Conservation (phyloP, 2,329 filamentous ascomycete species). For the Cercospora citrullina region DNA sequence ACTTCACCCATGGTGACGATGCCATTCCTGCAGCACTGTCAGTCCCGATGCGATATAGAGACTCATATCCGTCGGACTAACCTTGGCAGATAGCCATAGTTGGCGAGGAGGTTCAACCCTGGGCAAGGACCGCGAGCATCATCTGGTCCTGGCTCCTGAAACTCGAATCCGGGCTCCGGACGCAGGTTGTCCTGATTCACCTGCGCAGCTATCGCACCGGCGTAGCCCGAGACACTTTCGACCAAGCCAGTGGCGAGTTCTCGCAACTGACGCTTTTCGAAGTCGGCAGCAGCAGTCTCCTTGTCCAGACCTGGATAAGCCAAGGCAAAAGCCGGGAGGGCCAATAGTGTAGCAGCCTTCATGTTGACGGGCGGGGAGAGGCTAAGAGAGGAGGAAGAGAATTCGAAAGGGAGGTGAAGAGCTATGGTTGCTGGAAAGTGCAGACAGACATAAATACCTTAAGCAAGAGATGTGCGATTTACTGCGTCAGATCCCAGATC, state of each 20-base stretch:
- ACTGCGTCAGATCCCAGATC: background rate
- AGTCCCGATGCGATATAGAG: too few relatives aligned
- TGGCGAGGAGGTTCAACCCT: constrained; percentile 45
- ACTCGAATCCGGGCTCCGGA: constrained; percentile 34
- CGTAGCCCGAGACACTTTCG: constrained; percentile 21
- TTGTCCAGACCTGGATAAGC: constrained; percentile 14
- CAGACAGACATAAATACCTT: background rate
- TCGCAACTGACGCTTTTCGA: constrained; percentile 17
- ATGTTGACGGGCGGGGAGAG: background rate
- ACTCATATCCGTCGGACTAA: constrained; percentile 32
- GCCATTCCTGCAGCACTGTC: background rate
- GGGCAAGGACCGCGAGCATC: constrained; percentile 43
- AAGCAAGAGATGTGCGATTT: background rate
- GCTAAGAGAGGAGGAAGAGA: background rate
- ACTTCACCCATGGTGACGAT: constrained; percentile 39
- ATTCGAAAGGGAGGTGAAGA: background rate
- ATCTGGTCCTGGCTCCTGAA: constrained; percentile 26
- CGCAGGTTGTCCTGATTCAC: constrained; percentile 33
- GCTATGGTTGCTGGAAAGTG: background rate
- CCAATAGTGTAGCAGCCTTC: constrained; percentile 7
- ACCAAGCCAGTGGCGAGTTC: constrained; percentile 14
- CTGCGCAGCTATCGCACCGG: constrained; percentile 30
- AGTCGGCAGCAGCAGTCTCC: background rate
- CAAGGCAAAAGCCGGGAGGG: constrained; percentile 18
- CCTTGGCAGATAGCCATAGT: constrained; percentile 45